These are phyloP conservation scores for Candida albicans DNA, from an alignment of 1,139 yeast species.

Conservation along the genomic window DNA sequence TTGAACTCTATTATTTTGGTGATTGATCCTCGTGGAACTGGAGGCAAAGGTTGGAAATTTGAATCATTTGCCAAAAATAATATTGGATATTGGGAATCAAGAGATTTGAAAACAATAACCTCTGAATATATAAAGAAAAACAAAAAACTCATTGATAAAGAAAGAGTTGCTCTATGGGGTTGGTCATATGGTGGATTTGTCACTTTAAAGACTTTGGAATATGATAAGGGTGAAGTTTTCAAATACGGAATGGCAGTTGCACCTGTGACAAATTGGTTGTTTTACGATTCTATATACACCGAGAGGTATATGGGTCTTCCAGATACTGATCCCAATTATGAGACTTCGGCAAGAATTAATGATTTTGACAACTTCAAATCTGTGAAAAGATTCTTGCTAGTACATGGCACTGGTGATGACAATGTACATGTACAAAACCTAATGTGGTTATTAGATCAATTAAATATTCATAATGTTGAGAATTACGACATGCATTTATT, in stretches of 20 bases:
- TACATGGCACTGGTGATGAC: constrained; percentile 98
- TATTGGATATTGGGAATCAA: constrained; percentile 86
- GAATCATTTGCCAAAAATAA: constrained; percentile 65
- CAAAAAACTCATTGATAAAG: constrained; percentile 54
- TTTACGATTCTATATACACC: constrained; percentile 77
- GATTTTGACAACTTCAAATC: constrained; percentile 49
- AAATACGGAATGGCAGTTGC: constrained; percentile 81
- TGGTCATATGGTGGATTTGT: constrained; percentile 85
- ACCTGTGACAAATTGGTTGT: constrained; percentile 77
- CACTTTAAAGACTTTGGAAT: constrained; percentile 69
- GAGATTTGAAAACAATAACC: constrained; percentile 72
- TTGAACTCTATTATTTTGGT: constrained; percentile 74
- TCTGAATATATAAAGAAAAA: constrained; percentile 56
- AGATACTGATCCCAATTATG: constrained; percentile 50
- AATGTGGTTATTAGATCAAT: constrained; percentile 66
- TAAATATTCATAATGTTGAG: constrained; percentile 62
- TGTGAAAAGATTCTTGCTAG: constrained; percentile 64
- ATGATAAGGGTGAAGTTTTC: constrained; percentile 59
- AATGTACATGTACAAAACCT: constrained; percentile 94
- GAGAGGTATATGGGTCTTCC: constrained; percentile 88
- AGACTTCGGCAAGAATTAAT: constrained; percentile 43
- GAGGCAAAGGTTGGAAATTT: constrained; percentile 79
- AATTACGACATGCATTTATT: constrained; percentile 89
- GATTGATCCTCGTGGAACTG: constrained; percentile 96
- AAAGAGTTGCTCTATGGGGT: constrained; percentile 83